Evolutionary conservation across 257 asterid genomes (phyloP).

Genomic region (Solanum bulbocastanum): DNA sequence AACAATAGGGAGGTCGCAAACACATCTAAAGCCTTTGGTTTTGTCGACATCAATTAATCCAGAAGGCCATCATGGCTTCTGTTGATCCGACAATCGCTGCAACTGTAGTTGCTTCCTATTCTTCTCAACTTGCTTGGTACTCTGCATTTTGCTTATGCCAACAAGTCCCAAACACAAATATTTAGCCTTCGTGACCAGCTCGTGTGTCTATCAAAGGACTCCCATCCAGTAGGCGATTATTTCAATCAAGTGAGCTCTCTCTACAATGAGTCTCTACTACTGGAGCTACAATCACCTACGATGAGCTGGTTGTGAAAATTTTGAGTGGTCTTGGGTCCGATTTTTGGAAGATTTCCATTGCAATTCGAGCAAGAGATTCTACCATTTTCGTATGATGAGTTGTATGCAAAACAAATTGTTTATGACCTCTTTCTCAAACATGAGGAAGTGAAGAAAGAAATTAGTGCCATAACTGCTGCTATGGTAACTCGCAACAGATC

Average conservation of each 20-base stretch:
- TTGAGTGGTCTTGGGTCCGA: not conserved
- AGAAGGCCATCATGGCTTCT: too few species aligned
- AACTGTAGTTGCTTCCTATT: too few species aligned
- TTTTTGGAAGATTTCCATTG: not conserved
- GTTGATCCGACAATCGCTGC: too few species aligned
- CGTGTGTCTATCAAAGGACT: not conserved
- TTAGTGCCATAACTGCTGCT: too few species aligned
- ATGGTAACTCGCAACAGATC: too few species aligned
- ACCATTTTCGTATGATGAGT: too few species aligned
- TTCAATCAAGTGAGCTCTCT: not conserved
- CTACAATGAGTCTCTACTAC: too few species aligned
- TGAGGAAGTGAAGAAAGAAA: too few species aligned
- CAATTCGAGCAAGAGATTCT: not conserved
- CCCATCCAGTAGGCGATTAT: not conserved
- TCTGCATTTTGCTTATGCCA: not conserved
- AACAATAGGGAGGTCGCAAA: not conserved
- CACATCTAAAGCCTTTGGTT: not conserved
- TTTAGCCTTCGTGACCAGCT: not conserved
- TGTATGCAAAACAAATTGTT: not conserved
- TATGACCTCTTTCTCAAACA: not conserved
- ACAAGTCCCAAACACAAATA: not conserved
- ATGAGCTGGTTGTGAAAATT: not conserved
- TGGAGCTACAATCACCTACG: not conserved
- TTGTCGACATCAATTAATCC: not conserved
- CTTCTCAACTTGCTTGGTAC: too few species aligned